Percentiles rank a stretch among this genome's conserved stretches.
Evolutionary conservation across 768 basidiomycete genomes (phyloP).

Genomic region (Kwoniella mangroviensis): DNA sequence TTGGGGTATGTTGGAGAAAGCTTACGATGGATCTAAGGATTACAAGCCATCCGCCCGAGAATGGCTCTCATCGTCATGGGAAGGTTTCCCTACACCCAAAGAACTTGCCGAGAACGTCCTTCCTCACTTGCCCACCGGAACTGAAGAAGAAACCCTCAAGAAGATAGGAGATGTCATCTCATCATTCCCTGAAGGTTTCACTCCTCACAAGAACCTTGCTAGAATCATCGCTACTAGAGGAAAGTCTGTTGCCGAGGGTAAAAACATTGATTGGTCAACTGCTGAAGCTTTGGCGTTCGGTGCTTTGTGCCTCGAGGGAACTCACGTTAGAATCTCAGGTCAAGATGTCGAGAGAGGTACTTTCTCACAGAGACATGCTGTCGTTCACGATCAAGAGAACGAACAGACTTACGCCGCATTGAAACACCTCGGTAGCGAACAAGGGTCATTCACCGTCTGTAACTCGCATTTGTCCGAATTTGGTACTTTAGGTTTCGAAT

Average conservation of each 20-base stretch:
- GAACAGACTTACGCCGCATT: slow-evolving; percentile 88
- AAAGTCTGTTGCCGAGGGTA: slow-evolving; percentile 87
- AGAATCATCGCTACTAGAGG: slow-evolving; percentile 87
- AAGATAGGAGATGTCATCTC: slow-evolving; percentile 86
- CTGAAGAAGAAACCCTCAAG: slow-evolving; percentile 74
- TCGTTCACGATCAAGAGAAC: slow-evolving; percentile 92
- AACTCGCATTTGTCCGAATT: slow-evolving; percentile 97
- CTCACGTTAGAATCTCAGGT: slow-evolving; percentile 91
- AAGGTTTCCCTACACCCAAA: slow-evolving; percentile 96
- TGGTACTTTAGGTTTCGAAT: slow-evolving; percentile 93
- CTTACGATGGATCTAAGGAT: slow-evolving; percentile 89
- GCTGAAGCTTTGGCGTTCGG: slow-evolving; percentile 98
- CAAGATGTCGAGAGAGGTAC: slow-evolving; percentile 99
- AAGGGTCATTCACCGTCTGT: slow-evolving; percentile 92
- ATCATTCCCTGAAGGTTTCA: slow-evolving; percentile 80
- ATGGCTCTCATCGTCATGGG: slow-evolving; percentile 98
- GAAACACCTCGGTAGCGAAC: slow-evolving; percentile 81
- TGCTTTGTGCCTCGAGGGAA: slow-evolving; percentile 86
- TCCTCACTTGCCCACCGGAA: slow-evolving; percentile 86
- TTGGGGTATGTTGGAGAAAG: slow-evolving; percentile 97
- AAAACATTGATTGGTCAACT: slow-evolving; percentile 95
- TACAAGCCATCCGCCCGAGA: slow-evolving; percentile 94
- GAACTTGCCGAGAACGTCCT: slow-evolving; percentile 90
- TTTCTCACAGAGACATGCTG: slow-evolving; percentile 96
- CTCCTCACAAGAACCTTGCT: slow-evolving; percentile 86